Evolutionary conservation across 352 stramenopile genomes (phyloP).

Genomic region (Blastocystis sp.): DNA sequence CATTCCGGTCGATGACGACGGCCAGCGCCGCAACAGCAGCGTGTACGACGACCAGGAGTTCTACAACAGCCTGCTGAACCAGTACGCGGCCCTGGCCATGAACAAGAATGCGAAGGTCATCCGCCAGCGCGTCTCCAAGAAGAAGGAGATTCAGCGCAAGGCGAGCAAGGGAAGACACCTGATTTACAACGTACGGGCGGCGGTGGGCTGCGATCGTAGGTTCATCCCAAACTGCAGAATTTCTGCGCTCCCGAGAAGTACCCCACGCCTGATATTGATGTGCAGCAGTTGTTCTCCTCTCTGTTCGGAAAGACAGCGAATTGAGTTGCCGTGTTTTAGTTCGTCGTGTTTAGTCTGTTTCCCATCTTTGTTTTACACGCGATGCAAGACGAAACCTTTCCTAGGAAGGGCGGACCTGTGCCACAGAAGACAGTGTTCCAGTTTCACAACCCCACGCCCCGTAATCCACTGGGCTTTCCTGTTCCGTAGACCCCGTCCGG

Average conservation of each 20-base stretch:
- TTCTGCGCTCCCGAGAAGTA: slow-evolving; percentile 68
- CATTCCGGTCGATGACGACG: slow-evolving; percentile 48
- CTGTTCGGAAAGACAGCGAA: slow-evolving; percentile 67
- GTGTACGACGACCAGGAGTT: slow-evolving; percentile 68
- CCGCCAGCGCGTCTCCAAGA: slow-evolving; percentile 48
- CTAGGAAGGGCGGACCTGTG: neutral
- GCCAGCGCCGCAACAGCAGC: slow-evolving; percentile 27
- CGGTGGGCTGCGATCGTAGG: neutral
- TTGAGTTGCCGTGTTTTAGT: slow-evolving; percentile 64
- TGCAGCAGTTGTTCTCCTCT: slow-evolving; percentile 65
- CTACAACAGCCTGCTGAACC: slow-evolving; percentile 66
- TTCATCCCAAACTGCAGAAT: slow-evolving; percentile 69
- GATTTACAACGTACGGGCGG: slow-evolving; percentile 42
- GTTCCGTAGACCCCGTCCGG: slow-evolving; percentile 16
- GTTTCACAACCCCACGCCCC: slow-evolving; percentile 45
- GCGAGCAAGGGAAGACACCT: slow-evolving; percentile 59
- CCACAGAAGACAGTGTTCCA: neutral
- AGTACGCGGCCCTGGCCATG: slow-evolving; percentile 53
- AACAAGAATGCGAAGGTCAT: slow-evolving; percentile 50
- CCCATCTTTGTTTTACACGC: slow-evolving; percentile 29
- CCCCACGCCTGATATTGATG: slow-evolving; percentile 58
- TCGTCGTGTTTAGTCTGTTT: slow-evolving; percentile 62
- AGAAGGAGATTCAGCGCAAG: slow-evolving; percentile 68
- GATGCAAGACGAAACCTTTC: neutral
- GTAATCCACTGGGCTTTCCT: neutral